These are phyloP conservation scores for Prunus mume DNA, from an alignment of 306 rosid genomes.

Conservation along the genomic window DNA sequence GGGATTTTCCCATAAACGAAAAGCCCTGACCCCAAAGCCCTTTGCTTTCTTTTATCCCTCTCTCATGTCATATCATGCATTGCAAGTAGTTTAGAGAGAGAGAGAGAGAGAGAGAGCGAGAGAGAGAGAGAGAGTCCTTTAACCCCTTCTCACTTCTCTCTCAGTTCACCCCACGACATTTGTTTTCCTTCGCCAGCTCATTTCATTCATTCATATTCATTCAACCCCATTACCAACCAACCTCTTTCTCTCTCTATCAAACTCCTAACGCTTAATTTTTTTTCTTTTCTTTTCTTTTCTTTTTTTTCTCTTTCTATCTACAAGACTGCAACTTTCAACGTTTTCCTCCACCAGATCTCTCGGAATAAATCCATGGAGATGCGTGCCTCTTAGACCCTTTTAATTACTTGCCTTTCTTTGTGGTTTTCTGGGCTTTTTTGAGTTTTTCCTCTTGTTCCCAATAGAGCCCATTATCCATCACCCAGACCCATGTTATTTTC, in stretches of 20 bases:
- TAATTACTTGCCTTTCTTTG: background rate
- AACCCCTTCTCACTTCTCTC: background rate
- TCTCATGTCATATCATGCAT: conserved; percentile 82
- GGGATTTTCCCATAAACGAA: conserved; percentile 44
- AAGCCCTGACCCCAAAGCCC: conserved; percentile 40
- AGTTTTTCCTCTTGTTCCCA: conserved; percentile 12
- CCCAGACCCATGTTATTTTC: conserved; percentile 8
- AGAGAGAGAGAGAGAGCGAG: background rate
- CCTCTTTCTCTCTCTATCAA: conserved; percentile 5
- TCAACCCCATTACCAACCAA: conserved; percentile 56
- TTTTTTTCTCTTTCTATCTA: conserved; percentile 24
- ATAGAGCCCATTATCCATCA: conserved; percentile 18
- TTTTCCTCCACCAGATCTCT: conserved; percentile 76
- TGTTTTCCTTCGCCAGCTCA: conserved; percentile 71
- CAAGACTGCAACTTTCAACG: conserved; percentile 27
- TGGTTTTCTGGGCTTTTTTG: conserved; percentile 26
- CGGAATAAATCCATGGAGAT: conserved; percentile 39
- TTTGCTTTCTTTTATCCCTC: background rate
- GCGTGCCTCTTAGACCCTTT: conserved; percentile 39
- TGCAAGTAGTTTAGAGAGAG: conserved; percentile 15
- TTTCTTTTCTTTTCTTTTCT: background rate
- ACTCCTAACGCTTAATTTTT: conserved; percentile 7
- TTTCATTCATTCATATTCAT: conserved; percentile 32
- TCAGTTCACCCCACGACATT: conserved; percentile 49
- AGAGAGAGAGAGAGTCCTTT: conserved; percentile 7